Base-by-base conservation (phyloP, 345 rosid genomes). In the Luvunga scandens region DNA sequence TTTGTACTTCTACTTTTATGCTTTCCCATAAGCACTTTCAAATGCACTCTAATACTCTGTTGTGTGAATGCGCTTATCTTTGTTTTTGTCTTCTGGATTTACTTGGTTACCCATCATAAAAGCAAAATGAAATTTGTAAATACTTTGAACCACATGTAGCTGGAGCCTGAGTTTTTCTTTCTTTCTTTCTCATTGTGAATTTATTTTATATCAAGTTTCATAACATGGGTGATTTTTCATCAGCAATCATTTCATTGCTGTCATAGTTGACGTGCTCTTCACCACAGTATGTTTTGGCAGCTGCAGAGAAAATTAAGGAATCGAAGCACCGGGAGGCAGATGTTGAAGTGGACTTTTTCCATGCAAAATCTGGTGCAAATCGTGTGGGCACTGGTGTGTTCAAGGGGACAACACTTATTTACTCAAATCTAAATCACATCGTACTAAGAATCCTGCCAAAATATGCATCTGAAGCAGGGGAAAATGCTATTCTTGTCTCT, bases 311-410 rank as follows among this genome's bases (percentile, higher is more conserved):
- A 31, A 86, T 93, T 27, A 90, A 88, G 81, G 80, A 85, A 84
- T 84, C 84, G 25, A 94, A 94, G 67, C 95, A 91, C 21, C 83
- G 94, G 91, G 99, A 96, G 77, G 95, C 92, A 76, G 90, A 88
- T 77, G 98, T 96, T 69, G 82, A 96, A 84, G 89, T 96, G 86
- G 97, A 92, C 50, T 65, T 85, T 76, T 94, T 96, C 81, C 90
- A 90, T 77, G 85, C 85, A 14, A 87, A 85, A 68, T 72, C 81
- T 53, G 97, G 99, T 63, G 92, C 94, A 31, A 94, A 86, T 82
- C 88, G 86, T 80, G 63, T 96, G 65, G 73, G 42, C 38, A 78
- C 93, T 81, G 98, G 97, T 78, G 69, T 89, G 34, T 94, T 95
- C 78, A 84, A 68, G 80, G 98, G 93, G 82, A 90, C 80, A 88